Evolutionary conservation across 257 asterid species (phyloP).

Genomic region (Plantago ovata): DNA sequence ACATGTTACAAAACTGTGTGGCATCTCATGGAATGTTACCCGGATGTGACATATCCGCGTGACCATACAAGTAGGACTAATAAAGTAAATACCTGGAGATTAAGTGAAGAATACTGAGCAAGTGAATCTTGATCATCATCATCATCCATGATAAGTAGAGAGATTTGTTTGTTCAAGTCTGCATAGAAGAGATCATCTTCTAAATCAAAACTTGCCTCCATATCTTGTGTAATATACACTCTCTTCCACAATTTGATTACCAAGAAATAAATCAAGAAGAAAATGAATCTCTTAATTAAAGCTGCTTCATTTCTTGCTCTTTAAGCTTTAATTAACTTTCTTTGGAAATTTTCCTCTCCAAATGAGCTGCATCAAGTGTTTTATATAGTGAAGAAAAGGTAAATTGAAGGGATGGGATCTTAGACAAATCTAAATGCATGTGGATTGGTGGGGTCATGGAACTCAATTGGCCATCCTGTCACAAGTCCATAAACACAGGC

Average conservation of each 20-base stretch:
- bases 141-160: constrained; percentile 86
- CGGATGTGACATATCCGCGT: too few relatives aligned
- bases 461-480: constrained; percentile 52
- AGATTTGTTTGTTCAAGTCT: constrained; percentile 77
- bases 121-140: constrained; percentile 40
- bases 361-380: constrained; percentile 29
- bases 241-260: too few relatives aligned
- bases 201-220: constrained; percentile 57
- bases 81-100: constrained; percentile 48
- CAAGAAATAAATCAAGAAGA: neutral
- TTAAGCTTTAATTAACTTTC: neutral
- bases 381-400: constrained; percentile 34
- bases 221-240: neutral
- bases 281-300: too few relatives aligned
- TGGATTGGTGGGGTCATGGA: constrained; percentile 50
- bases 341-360: constrained; percentile 10
- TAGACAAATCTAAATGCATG: constrained; percentile 36
- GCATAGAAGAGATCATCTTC: constrained; percentile 86
- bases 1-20: neutral
- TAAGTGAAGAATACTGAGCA: constrained; percentile 36
- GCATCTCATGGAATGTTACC: too few relatives aligned
- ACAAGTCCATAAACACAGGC: constrained; percentile 34
- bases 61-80: too few relatives aligned
- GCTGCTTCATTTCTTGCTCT: neutral
- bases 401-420: constrained; percentile 35